Evolutionary conservation across 495 filamentous ascomycete species (phyloP).

Genomic region (Xylaria nigripes): DNA sequence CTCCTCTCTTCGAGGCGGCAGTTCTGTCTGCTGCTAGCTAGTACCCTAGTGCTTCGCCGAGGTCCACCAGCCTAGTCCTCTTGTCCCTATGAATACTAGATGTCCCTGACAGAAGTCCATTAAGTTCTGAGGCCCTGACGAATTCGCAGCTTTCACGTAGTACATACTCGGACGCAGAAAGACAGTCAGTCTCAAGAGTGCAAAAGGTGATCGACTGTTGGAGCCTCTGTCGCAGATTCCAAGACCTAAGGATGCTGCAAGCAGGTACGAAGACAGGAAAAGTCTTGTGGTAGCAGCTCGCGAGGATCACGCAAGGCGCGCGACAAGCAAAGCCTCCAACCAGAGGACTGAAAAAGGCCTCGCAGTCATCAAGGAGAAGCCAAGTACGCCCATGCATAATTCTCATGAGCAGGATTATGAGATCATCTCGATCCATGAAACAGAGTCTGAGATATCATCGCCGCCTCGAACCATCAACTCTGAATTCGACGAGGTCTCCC

Average conservation of each 20-base stretch:
- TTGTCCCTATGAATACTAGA: too few species aligned
- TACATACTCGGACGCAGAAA: slow-evolving; percentile 32
- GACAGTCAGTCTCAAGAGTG: slow-evolving; percentile 27
- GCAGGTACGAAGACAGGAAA: neutral
- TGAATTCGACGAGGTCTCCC: neutral
- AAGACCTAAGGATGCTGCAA: neutral
- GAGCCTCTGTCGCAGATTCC: slow-evolving; percentile 30
- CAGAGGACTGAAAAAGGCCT: neutral
- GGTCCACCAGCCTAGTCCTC: too few species aligned
- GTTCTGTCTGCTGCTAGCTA: too few species aligned
- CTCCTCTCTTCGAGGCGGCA: too few species aligned
- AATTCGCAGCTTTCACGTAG: slow-evolving; percentile 21
- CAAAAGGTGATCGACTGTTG: slow-evolving; percentile 36
- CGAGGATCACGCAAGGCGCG: neutral
- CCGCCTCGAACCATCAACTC: neutral
- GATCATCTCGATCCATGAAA: slow-evolving; percentile 4
- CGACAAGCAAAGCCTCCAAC: neutral
- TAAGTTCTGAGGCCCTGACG: slow-evolving; percentile 23
- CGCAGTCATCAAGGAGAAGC: neutral
- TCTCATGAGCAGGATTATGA: neutral
- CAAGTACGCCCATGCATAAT: neutral
- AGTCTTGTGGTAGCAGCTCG: neutral
- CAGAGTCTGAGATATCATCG: slow-evolving; percentile 1
- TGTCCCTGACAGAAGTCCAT: too few species aligned
- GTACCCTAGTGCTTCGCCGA: too few species aligned